Conservation (phyloP, 371 early-diverging fungal genomes). For the Mortierella sp. region DNA sequence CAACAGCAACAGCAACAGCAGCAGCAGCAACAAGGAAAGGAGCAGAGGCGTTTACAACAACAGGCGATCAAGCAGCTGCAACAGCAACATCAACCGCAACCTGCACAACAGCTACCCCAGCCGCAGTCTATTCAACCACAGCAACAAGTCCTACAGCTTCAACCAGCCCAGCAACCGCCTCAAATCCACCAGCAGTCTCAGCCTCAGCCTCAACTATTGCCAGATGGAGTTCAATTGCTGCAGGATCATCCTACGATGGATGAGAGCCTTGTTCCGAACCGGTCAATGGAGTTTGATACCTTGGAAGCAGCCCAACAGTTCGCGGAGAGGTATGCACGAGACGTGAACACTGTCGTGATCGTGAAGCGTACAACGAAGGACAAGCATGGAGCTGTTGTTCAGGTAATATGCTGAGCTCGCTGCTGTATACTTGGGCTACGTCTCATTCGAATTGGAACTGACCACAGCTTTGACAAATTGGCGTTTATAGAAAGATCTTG, state of each 20-base stretch:
- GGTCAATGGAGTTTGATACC: conserved; percentile 41
- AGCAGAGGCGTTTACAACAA: conserved; percentile 15
- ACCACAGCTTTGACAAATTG: background rate
- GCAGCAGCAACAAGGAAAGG: conserved; percentile 17
- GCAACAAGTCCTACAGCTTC: conserved; percentile 10
- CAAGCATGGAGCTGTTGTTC: conserved; percentile 48
- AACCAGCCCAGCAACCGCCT: background rate
- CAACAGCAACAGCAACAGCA: conserved; percentile 5
- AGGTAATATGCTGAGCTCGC: conserved; percentile 19
- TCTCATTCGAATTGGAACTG: background rate
- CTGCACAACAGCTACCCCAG: conserved; percentile 24
- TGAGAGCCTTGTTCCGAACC: conserved; percentile 31
- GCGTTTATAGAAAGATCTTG: conserved; percentile 48
- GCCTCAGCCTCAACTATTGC: conserved; percentile 7
- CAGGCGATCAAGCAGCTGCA: conserved; percentile 24
- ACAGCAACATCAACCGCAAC: conserved; percentile 22
- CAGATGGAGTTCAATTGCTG: background rate
- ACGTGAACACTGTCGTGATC: conserved; percentile 45
- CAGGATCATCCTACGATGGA: conserved; percentile 15
- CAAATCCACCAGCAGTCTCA: conserved; percentile 9
- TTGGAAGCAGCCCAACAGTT: conserved; percentile 44
- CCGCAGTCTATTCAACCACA: conserved; percentile 22
- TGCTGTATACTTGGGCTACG: background rate
- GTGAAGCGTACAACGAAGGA: conserved; percentile 56
- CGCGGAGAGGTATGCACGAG: conserved; percentile 47